phyloP scores from a whole-genome alignment of 2,329 filamentous ascomycete species.

The Pestalotiopsis fici region DNA sequence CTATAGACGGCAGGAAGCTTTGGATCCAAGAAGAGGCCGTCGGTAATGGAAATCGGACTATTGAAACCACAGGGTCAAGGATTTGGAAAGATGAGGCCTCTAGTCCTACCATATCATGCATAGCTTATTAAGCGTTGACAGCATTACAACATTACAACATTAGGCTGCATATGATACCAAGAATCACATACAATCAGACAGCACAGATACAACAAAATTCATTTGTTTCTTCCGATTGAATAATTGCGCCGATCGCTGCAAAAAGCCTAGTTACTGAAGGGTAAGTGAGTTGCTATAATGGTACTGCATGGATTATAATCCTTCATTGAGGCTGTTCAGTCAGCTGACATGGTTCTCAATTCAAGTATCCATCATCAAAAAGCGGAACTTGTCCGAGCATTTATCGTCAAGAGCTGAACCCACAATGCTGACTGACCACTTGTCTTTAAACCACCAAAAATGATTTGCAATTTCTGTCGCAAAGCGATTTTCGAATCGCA shows the following conservation, averaged over 20 bases:
- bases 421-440: neutral
- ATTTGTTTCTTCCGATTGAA: neutral
- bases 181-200: neutral
- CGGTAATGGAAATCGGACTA: conserved; percentile 26
- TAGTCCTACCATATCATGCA: neutral
- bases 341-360: neutral
- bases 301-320: neutral
- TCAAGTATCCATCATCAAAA: neutral
- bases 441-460: neutral
- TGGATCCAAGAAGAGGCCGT: conserved; percentile 75
- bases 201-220: neutral
- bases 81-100: neutral
- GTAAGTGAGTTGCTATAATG: neutral
- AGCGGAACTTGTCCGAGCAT: neutral
- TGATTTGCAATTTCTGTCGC: neutral
- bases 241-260: neutral
- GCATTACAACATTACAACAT: neutral
- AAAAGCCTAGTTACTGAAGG: neutral
- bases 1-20: conserved; percentile 76
- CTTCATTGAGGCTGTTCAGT: neutral
- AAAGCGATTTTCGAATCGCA: neutral
- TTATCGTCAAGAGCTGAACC: neutral
- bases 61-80: neutral
- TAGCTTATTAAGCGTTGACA: neutral
- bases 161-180: neutral